A percentile compares a stretch with the other conserved stretches of the same genome.
These are phyloP conservation scores for Iris pallida DNA, from an alignment of 116 monocot species.

Conservation along the genomic window DNA sequence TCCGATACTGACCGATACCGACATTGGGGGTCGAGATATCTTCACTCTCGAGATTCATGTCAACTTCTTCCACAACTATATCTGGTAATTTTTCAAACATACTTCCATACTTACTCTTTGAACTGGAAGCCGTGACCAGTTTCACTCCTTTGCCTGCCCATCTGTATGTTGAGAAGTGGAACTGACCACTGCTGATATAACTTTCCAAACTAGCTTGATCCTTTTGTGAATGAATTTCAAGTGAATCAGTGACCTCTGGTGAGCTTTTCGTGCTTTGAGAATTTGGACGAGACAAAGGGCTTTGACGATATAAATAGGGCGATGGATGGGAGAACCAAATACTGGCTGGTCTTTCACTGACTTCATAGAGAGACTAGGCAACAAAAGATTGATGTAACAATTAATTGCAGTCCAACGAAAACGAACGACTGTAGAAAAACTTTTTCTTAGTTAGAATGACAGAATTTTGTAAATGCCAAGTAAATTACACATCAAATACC, in stretches of 20 bases:
- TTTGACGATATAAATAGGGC: slow-evolving; percentile 18
- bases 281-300: slow-evolving; percentile 39
- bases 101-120: slow-evolving; percentile 24
- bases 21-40: slow-evolving; percentile 16
- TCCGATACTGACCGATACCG: no score
- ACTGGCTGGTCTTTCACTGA: slow-evolving; percentile 23
- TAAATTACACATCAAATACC: no score
- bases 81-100: slow-evolving; percentile 51
- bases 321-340: slow-evolving; percentile 19
- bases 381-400: not conserved
- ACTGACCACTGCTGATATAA: slow-evolving; percentile 28
- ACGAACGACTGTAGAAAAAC: not conserved
- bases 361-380: slow-evolving; percentile 36
- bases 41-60: slow-evolving; percentile 30
- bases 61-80: slow-evolving; percentile 48
- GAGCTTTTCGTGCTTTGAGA: slow-evolving; percentile 20
- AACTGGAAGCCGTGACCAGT: slow-evolving; percentile 42
- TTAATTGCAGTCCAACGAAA: not conserved
- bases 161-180: slow-evolving; percentile 88
- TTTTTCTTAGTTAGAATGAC: not conserved
- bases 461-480: no score
- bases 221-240: slow-evolving; percentile 19
- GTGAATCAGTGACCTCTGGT: slow-evolving; percentile 10
- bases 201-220: slow-evolving; percentile 27
- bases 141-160: slow-evolving; percentile 82